These are phyloP conservation scores for Entophlyctis luteolus DNA, from an alignment of 192 early-diverging fungal genomes.

Conservation along the genomic window DNA sequence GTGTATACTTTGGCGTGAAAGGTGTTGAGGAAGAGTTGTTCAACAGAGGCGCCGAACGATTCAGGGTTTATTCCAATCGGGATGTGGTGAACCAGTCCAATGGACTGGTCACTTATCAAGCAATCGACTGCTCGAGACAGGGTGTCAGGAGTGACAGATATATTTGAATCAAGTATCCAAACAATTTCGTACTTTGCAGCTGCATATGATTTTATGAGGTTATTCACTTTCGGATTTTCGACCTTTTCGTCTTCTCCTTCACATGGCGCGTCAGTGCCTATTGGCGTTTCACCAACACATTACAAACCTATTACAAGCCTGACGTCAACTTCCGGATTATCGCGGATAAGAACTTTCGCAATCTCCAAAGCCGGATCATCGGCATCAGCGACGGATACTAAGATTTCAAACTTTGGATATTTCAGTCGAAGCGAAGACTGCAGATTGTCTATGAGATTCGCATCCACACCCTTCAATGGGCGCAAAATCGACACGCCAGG, in stretches of 20 bases:
- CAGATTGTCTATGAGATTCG: slow-evolving; percentile 75
- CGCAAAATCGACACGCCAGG: slow-evolving; percentile 89
- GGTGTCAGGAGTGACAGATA: slow-evolving; percentile 71
- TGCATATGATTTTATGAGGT: slow-evolving; percentile 80
- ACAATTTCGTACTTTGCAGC: slow-evolving; percentile 78
- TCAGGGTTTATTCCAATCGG: slow-evolving; percentile 71
- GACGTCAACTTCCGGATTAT: slow-evolving; percentile 72
- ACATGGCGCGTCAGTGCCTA: background rate
- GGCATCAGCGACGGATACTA: slow-evolving; percentile 80
- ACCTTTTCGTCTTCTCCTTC: slow-evolving; percentile 68
- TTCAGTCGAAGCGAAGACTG: slow-evolving; percentile 80
- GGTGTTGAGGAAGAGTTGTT: slow-evolving; percentile 81
- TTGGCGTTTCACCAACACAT: background rate
- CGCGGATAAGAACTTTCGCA: slow-evolving; percentile 62
- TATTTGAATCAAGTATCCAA: slow-evolving; percentile 94
- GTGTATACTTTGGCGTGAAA: slow-evolving; percentile 94
- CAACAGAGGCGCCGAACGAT: slow-evolving; percentile 76
- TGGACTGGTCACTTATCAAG: slow-evolving; percentile 59
- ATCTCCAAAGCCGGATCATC: slow-evolving; percentile 80
- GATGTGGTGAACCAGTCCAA: slow-evolving; percentile 95
- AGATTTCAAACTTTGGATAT: slow-evolving; percentile 83
- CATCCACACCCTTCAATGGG: slow-evolving; percentile 90
- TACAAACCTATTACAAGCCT: slow-evolving; percentile 72
- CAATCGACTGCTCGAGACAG: slow-evolving; percentile 77
- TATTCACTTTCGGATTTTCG: slow-evolving; percentile 95